Evolutionary conservation across 257 asterid genomes (phyloP).

Genomic region (Perilla frutescens): DNA sequence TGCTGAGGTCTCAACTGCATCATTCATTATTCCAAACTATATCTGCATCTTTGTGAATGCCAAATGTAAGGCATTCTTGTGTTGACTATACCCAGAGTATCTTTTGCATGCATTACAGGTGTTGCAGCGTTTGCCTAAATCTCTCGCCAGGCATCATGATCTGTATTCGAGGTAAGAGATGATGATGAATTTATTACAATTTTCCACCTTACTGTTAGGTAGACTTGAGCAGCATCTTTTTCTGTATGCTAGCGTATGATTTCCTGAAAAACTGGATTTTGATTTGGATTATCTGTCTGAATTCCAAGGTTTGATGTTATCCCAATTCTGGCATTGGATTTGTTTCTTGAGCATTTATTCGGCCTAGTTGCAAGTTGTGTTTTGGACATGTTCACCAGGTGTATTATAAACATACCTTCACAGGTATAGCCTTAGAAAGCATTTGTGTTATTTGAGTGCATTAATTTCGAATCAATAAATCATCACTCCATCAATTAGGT

Average conservation of each 20-base stretch:
- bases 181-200: neutral
- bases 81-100: neutral
- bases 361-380: too few species aligned
- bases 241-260: too few species aligned
- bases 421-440: too few species aligned
- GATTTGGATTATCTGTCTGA: neutral
- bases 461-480: neutral
- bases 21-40: neutral
- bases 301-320: neutral
- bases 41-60: neutral
- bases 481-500: neutral
- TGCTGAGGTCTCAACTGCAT: neutral
- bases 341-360: neutral
- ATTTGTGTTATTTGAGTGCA: too few species aligned
- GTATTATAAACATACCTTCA: too few species aligned
- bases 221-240: conserved; percentile 1
- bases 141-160: neutral
- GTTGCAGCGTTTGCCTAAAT: conserved; percentile 3
- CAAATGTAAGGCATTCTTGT: neutral
- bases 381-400: too few species aligned
- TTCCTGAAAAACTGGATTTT: neutral
- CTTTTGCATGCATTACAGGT: conserved; percentile 23
- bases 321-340: too few species aligned
- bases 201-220: conserved; percentile 15
- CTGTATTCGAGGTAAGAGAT: neutral